A percentile compares a stretch with the other conserved stretches of the same genome.
Conservation (phyloP, 176 grass and related monocot genomes). For the Avena atlantica region DNA sequence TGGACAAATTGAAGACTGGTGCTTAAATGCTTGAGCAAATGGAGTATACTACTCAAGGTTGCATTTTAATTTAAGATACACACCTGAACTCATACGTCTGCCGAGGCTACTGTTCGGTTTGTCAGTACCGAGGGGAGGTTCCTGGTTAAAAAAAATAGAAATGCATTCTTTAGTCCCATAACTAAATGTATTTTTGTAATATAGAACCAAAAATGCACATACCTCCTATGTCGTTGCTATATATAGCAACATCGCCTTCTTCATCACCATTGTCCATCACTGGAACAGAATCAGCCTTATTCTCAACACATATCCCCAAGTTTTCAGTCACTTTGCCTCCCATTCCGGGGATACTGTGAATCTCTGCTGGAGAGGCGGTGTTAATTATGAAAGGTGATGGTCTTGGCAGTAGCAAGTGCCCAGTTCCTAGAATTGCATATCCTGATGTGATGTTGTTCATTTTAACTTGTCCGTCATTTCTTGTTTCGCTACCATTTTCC, state of each 20-base stretch:
- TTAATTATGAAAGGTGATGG: neutral
- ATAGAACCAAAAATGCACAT: neutral
- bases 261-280: neutral
- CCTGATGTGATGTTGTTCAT: neutral
- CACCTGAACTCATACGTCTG: too few species aligned
- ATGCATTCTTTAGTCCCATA: too few species aligned
- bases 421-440: neutral
- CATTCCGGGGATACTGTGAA: neutral
- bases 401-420: neutral
- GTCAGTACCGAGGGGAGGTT: too few species aligned
- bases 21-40: too few species aligned
- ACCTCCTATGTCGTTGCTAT: neutral
- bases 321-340: neutral
- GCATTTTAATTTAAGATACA: too few species aligned
- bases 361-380: neutral
- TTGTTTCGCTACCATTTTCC: neutral
- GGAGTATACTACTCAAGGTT: too few species aligned
- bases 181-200: neutral
- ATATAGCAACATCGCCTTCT: neutral
- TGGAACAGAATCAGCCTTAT: neutral
- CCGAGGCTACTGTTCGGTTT: too few species aligned
- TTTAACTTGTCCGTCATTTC: too few species aligned
- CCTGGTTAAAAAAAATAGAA: too few species aligned
- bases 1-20: too few species aligned
- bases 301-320: neutral